Evolutionary conservation across 805 yeast genomes (phyloP).

Genomic region (Middelhovenomyces tepae): DNA sequence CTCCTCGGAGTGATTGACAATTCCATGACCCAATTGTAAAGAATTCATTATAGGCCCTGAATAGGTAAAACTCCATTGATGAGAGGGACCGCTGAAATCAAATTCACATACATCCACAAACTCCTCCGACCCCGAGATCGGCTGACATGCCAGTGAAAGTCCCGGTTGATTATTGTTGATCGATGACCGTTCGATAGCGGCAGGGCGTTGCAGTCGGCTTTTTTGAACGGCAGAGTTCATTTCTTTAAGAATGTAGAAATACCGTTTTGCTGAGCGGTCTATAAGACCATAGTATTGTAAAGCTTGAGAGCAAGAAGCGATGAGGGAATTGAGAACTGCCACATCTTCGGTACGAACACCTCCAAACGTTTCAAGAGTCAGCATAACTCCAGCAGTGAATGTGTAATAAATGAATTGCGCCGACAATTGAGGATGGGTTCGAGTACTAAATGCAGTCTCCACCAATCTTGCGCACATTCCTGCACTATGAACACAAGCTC

Average conservation of each 20-base stretch:
- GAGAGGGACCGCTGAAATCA: too few relatives aligned
- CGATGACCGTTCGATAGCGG: too few relatives aligned
- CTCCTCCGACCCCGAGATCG: too few relatives aligned
- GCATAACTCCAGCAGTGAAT: conserved; percentile 7
- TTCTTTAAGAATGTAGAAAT: neutral
- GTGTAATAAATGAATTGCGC: conserved; percentile 11
- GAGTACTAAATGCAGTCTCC: neutral
- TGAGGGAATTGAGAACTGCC: neutral
- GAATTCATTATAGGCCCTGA: too few relatives aligned
- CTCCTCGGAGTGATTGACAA: too few relatives aligned
- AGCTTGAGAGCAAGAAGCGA: neutral
- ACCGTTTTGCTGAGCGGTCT: neutral
- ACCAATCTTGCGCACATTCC: conserved; percentile 2
- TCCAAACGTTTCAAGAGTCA: conserved; percentile 2
- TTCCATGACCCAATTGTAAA: too few relatives aligned
- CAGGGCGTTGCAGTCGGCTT: too few relatives aligned
- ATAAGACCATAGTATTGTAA: neutral
- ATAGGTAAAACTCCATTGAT: too few relatives aligned
- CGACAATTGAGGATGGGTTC: neutral
- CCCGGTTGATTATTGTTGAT: too few relatives aligned
- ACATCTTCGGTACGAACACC: neutral
- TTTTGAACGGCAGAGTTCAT: conserved; percentile 1
- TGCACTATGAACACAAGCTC: conserved; percentile 10
- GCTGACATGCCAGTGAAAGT: too few relatives aligned
- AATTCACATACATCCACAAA: too few relatives aligned